phyloP scores from a whole-genome alignment of 352 stramenopile genomes.

The Phytophthora vignae region DNA sequence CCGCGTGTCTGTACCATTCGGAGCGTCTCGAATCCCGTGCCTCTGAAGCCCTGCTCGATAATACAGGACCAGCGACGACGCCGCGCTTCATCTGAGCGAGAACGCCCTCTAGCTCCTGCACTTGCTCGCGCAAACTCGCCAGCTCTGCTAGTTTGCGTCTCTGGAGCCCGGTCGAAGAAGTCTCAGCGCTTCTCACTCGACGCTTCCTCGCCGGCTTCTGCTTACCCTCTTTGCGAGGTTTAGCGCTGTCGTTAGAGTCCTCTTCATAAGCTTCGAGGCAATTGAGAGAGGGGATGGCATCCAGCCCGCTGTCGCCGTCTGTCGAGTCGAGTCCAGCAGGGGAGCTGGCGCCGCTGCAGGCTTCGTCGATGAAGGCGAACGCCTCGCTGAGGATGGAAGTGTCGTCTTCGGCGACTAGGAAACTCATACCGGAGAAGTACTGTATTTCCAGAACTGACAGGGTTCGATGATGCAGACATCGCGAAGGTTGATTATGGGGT shows the following conservation, averaged over 20 bases:
- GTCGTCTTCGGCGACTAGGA: conserved; percentile 26
- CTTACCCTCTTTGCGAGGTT: not conserved
- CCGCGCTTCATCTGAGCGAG: conserved; percentile 21
- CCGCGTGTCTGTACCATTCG: conserved; percentile 12
- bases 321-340: conserved; percentile 8
- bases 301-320: conserved; percentile 6
- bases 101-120: conserved; percentile 20
- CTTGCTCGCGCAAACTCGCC: conserved; percentile 28
- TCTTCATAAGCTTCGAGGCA: not conserved
- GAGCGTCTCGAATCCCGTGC: not conserved
- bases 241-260: not conserved
- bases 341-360: conserved; percentile 4
- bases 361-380: conserved; percentile 37
- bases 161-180: conserved; percentile 23
- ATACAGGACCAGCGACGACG: not conserved
- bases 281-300: conserved; percentile 17
- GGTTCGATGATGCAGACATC: no score
- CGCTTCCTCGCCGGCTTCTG: conserved; percentile 20
- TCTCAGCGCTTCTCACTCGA: conserved; percentile 17
- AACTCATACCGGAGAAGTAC: conserved; percentile 25
- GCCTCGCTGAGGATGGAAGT: conserved; percentile 29
- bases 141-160: conserved; percentile 30
- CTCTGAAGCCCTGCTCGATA: not conserved
- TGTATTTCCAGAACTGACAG: no score
- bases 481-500: conserved; percentile 16